Conservation (phyloP, 2,329 filamentous ascomycete genomes). For the Aspergillus sp. region DNA sequence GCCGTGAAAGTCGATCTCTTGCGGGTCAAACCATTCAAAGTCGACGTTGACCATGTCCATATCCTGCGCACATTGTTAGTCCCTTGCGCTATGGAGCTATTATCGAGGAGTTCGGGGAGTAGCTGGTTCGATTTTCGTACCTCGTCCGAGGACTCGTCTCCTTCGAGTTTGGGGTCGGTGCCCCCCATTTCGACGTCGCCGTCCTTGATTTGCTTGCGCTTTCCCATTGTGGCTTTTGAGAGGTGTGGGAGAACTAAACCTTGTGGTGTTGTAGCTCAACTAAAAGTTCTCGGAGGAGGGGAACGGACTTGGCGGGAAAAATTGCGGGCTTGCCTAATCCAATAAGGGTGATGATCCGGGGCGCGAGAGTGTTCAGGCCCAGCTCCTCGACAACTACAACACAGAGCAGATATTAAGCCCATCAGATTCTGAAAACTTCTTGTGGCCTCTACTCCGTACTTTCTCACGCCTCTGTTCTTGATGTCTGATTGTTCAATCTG, state of each 20-base stretch:
- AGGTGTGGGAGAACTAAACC: background rate
- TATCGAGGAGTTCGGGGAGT: slow-evolving; percentile 16
- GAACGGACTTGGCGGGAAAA: slow-evolving; percentile 1
- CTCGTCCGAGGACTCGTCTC: slow-evolving; percentile 46
- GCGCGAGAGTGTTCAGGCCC: no score
- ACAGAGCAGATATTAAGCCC: no score
- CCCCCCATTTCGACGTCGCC: slow-evolving; percentile 50
- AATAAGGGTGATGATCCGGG: background rate
- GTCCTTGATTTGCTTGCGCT: slow-evolving; percentile 55
- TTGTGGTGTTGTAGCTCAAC: background rate
- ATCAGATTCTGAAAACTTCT: no score
- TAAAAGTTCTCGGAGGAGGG: background rate
- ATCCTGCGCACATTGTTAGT: slow-evolving; percentile 59
- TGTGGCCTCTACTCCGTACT: no score
- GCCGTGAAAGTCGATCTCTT: slow-evolving; percentile 92
- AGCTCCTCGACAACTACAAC: no score
- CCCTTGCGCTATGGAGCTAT: background rate
- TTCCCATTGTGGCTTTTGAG: slow-evolving; percentile 50
- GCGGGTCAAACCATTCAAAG: slow-evolving; percentile 98
- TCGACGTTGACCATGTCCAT: slow-evolving; percentile 92
- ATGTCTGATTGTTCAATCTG: no score
- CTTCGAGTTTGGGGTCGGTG: slow-evolving; percentile 44
- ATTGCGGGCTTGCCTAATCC: slow-evolving; percentile 9
- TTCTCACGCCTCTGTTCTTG: no score
- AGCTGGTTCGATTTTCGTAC: slow-evolving; percentile 27